Percentiles rank a stretch among this genome's conserved stretches.
Evolutionary conservation across 495 filamentous ascomycete species (phyloP).

Genomic region (Chlorociboria aeruginascens): DNA sequence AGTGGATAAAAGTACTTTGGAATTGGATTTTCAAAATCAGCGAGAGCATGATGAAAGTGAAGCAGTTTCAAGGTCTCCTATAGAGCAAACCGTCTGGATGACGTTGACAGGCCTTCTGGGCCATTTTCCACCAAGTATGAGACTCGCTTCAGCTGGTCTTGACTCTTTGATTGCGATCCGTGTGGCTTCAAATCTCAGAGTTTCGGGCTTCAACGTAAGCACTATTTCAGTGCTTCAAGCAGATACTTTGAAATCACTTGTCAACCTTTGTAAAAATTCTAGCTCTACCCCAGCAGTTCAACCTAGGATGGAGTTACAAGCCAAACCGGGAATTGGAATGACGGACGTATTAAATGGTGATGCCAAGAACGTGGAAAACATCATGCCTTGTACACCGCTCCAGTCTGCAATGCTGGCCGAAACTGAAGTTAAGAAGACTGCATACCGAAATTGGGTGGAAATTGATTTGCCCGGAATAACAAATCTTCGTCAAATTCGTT

Average conservation of each 20-base stretch:
- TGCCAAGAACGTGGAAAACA: constrained; percentile 30
- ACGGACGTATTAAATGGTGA: constrained; percentile 5
- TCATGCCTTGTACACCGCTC: constrained; percentile 53
- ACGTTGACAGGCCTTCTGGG: constrained; percentile 36
- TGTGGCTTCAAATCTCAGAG: constrained; percentile 45
- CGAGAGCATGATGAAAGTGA: constrained; percentile 22
- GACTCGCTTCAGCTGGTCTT: constrained; percentile 44
- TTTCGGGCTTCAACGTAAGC: constrained; percentile 34
- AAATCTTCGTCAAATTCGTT: constrained; percentile 22
- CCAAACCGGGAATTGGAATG: not conserved
- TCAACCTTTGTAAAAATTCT: constrained; percentile 7
- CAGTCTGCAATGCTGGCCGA: constrained; percentile 71
- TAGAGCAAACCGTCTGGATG: constrained; percentile 35
- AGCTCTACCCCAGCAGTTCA: not conserved
- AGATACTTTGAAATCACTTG: constrained; percentile 25
- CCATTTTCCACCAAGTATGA: constrained; percentile 25
- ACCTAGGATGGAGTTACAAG: not conserved
- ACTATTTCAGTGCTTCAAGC: constrained; percentile 45
- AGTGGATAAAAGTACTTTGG: constrained; percentile 53
- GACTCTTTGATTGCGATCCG: constrained; percentile 66
- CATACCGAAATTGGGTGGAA: constrained; percentile 69
- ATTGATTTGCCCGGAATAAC: constrained; percentile 33
- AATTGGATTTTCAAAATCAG: constrained; percentile 36
- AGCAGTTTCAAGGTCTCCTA: constrained; percentile 14
- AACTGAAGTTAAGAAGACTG: constrained; percentile 36